phyloP scores from a whole-genome alignment of 2,329 filamentous ascomycete species.

The Fusarium devonianum region DNA sequence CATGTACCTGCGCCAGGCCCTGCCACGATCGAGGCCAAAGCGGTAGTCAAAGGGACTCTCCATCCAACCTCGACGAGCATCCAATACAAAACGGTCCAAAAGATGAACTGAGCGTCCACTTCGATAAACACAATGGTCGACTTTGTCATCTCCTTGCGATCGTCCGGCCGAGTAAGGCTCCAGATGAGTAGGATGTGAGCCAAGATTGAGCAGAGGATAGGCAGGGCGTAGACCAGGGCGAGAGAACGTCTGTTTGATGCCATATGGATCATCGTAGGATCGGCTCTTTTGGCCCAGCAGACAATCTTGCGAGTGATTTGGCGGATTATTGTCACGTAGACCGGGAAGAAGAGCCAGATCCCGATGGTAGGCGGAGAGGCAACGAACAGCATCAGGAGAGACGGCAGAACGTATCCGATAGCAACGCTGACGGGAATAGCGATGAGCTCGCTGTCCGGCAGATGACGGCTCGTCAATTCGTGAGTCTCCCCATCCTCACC shows the following conservation, averaged over 20 bases:
- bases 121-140: constrained; percentile 55
- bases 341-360: constrained; percentile 61
- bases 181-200: constrained; percentile 54
- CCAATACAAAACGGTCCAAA: constrained; percentile 61
- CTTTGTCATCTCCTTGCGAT: constrained; percentile 59
- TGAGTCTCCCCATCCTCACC: constrained; percentile 28
- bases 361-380: constrained; percentile 48
- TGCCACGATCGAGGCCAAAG: constrained; percentile 42
- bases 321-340: constrained; percentile 56
- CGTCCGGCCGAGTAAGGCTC: constrained; percentile 50
- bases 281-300: constrained; percentile 36
- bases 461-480: constrained; percentile 44
- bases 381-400: constrained; percentile 55
- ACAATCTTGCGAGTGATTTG: constrained; percentile 45
- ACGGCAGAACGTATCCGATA: constrained; percentile 57
- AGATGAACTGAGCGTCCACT: constrained; percentile 55
- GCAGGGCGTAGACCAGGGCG: constrained; percentile 54
- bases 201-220: constrained; percentile 52
- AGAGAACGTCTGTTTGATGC: constrained; percentile 52
- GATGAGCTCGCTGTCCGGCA: constrained; percentile 61
- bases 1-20: constrained; percentile 51
- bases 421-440: constrained; percentile 61
- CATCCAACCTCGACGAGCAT: constrained; percentile 59
- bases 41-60: constrained; percentile 47
- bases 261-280: constrained; percentile 50